Evolutionary conservation across 257 asterid genomes (phyloP).

Genomic region (Paulownia fortunei): DNA sequence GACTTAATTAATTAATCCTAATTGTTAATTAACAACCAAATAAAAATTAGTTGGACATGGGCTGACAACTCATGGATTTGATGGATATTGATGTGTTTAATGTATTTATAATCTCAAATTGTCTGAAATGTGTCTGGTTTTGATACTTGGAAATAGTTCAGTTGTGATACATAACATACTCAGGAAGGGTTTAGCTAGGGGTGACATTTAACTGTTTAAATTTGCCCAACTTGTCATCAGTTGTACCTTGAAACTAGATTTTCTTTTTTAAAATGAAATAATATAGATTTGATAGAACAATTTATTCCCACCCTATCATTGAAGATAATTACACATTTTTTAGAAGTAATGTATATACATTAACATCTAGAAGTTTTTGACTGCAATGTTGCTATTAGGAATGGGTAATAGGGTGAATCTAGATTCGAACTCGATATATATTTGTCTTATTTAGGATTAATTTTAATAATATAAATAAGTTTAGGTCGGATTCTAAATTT

Average conservation of each 20-base stretch:
- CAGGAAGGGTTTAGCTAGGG: neutral
- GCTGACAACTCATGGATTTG: conserved; percentile 1
- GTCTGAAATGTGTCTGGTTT: neutral
- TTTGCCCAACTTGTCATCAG: neutral
- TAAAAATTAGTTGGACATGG: neutral
- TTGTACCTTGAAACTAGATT: neutral
- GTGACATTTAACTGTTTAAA: neutral
- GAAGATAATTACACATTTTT: no score
- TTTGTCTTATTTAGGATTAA: no score
- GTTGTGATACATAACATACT: neutral
- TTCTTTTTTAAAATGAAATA: no score
- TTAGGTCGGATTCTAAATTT: no score
- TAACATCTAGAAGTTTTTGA: no score
- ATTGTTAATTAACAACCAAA: conserved; percentile 7
- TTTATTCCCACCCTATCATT: no score
- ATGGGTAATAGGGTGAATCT: no score
- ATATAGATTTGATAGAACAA: no score
- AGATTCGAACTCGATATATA: no score
- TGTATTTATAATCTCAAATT: neutral
- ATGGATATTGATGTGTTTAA: neutral
- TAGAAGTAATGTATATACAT: no score
- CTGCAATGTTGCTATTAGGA: no score
- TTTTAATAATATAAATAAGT: no score
- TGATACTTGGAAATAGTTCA: neutral
- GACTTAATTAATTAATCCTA: neutral